Evolutionary conservation across 163 green algal species (phyloP).

Genomic region (Chloromonas sp.): DNA sequence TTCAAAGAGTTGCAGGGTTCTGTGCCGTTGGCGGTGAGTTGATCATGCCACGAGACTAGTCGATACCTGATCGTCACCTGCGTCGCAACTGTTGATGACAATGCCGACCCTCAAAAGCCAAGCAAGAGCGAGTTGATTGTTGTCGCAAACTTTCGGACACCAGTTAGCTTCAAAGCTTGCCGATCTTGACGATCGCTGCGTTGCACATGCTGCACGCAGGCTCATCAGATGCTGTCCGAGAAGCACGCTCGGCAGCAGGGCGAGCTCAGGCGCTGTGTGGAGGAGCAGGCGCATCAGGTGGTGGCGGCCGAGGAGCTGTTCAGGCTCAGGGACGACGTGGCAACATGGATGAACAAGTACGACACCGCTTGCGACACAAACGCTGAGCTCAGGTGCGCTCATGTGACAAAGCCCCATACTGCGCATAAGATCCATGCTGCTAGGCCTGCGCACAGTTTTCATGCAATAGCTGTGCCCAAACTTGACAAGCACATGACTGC

Average conservation of each 20-base stretch:
- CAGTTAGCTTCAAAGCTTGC: too few species aligned
- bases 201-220: conserved; percentile 15
- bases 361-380: conserved; percentile 21
- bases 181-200: too few species aligned
- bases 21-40: conserved; percentile 23
- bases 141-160: not conserved
- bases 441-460: too few species aligned
- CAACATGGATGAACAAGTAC: conserved; percentile 27
- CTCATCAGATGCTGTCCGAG: conserved; percentile 41
- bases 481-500: too few species aligned
- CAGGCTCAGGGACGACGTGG: conserved; percentile 33
- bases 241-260: conserved; percentile 42
- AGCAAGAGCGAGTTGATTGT: conserved; percentile 50
- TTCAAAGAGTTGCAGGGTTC: conserved; percentile 41
- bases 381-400: conserved; percentile 31
- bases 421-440: too few species aligned
- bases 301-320: conserved; percentile 37
- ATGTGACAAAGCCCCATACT: not conserved
- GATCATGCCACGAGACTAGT: not conserved
- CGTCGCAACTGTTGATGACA: too few species aligned
- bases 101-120: conserved; percentile 9
- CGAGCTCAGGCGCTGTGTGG: conserved; percentile 40
- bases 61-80: too few species aligned
- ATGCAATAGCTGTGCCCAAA: too few species aligned
- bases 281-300: conserved; percentile 29